A percentile compares a stretch with the other conserved stretches of the same genome.
Conservation (phyloP, 1,284 basidiomycete genomes). For the Austropuccinia psidii region DNA sequence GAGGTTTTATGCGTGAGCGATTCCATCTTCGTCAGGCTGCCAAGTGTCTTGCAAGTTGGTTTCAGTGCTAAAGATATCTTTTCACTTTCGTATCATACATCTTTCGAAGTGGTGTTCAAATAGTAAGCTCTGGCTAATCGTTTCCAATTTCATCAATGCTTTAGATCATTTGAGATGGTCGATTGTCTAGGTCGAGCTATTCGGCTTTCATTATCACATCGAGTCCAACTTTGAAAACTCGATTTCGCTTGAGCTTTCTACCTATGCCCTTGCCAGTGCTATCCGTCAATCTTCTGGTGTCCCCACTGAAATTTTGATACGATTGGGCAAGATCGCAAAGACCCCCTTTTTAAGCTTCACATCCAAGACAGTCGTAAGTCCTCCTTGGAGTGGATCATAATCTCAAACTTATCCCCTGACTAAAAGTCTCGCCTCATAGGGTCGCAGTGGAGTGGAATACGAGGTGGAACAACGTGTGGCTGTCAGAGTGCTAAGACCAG, state of each 20-base stretch:
- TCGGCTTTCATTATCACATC: slow-evolving; percentile 9
- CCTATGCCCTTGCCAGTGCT: slow-evolving; percentile 17
- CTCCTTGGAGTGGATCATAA: background rate
- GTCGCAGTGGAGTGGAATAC: slow-evolving; percentile 26
- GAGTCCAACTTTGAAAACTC: slow-evolving; percentile 11
- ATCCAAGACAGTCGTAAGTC: slow-evolving; percentile 12
- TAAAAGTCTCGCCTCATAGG: background rate
- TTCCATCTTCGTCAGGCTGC: background rate
- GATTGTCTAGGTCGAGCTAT: background rate
- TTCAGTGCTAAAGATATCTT: no score
- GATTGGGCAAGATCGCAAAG: slow-evolving; percentile 6
- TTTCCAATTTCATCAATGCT: background rate
- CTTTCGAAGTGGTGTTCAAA: slow-evolving; percentile 4
- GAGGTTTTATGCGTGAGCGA: slow-evolving; percentile 15
- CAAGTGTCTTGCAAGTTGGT: no score
- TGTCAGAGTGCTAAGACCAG: slow-evolving; percentile 61
- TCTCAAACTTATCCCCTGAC: background rate
- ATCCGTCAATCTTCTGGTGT: slow-evolving; percentile 10
- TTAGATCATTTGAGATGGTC: background rate
- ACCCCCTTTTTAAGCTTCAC: slow-evolving; percentile 13
- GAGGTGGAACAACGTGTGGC: slow-evolving; percentile 47
- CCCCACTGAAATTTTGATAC: slow-evolving; percentile 16
- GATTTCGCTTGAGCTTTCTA: slow-evolving; percentile 29
- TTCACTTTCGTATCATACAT: background rate
- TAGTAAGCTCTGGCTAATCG: background rate